phyloP scores from a whole-genome alignment of 2,329 filamentous ascomycete genomes.

The Sphaerulina vaccinii region DNA sequence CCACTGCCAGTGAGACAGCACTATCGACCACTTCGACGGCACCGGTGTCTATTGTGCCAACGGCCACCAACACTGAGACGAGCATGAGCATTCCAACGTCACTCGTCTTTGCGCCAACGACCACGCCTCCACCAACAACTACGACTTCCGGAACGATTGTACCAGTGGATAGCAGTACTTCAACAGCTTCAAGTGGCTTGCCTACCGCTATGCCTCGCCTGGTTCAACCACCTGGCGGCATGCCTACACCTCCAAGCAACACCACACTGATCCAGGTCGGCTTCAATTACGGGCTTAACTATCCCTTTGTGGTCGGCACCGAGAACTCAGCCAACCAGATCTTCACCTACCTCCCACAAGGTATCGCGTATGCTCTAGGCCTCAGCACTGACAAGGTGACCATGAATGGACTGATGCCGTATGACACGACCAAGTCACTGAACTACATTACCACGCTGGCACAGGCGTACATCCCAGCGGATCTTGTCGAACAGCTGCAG shows the following conservation, averaged over 20 bases:
- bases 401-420: conserved; percentile 72
- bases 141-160: conserved; percentile 18
- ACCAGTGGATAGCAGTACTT: conserved; percentile 45
- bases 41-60: conserved; percentile 46
- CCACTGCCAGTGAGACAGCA: conserved; percentile 10
- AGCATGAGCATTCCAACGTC: conserved; percentile 58
- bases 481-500: conserved; percentile 56
- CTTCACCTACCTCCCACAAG: conserved; percentile 72
- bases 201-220: conserved; percentile 69
- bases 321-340: conserved; percentile 77
- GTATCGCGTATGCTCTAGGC: conserved; percentile 65
- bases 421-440: conserved; percentile 66
- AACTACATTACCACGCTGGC: conserved; percentile 82
- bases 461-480: conserved; percentile 48
- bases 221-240: conserved; percentile 67
- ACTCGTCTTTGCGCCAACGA: conserved; percentile 58
- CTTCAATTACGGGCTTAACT: conserved; percentile 79
- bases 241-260: conserved; percentile 57
- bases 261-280: conserved; percentile 77
- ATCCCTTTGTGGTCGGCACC: conserved; percentile 72
- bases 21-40: conserved; percentile 26
- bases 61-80: conserved; percentile 48
- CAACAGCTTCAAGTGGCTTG: conserved; percentile 51
- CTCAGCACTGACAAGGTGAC: conserved; percentile 52
- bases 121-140: conserved; percentile 23